Evolutionary conservation across 2,329 filamentous ascomycete species (phyloP).

Genomic region (Cordyceps farinosa): DNA sequence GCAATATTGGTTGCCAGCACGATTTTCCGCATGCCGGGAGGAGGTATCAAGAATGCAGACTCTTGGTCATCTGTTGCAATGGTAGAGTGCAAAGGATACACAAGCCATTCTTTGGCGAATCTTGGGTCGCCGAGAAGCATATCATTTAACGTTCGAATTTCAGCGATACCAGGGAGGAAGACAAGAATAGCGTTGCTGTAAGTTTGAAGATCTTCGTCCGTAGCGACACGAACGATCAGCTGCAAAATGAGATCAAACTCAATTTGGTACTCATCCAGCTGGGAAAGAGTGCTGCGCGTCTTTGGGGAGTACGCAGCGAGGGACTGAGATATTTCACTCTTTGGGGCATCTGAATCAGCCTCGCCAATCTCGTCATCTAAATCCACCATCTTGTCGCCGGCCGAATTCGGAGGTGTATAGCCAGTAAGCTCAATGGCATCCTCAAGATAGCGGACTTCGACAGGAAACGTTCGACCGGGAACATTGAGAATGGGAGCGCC

Average conservation of each 20-base stretch:
- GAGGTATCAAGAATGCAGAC: constrained; percentile 82
- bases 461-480: constrained; percentile 89
- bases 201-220: constrained; percentile 57
- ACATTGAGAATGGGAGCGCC: constrained; percentile 85
- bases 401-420: constrained; percentile 52
- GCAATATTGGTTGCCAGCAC: constrained; percentile 97
- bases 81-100: constrained; percentile 88
- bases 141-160: constrained; percentile 86
- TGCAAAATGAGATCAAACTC: constrained; percentile 83
- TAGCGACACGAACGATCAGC: constrained; percentile 72
- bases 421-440: constrained; percentile 87
- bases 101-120: constrained; percentile 74
- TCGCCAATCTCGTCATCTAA: constrained; percentile 60
- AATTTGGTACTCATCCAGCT: constrained; percentile 87
- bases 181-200: constrained; percentile 93
- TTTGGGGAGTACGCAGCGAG: constrained; percentile 70
- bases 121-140: constrained; percentile 72
- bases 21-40: constrained; percentile 80
- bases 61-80: constrained; percentile 97
- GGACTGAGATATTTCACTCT: constrained; percentile 58
- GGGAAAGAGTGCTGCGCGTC: constrained; percentile 70
- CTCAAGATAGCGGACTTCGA: constrained; percentile 82
- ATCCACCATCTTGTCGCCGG: constrained; percentile 53
- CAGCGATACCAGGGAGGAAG: constrained; percentile 90
- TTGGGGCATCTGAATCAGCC: constrained; percentile 41